Evolutionary conservation across 2,329 filamentous ascomycete genomes (phyloP), one percentile per base, ranked within the genome.

Genomic region (Hypomyces perniciosus): DNA sequence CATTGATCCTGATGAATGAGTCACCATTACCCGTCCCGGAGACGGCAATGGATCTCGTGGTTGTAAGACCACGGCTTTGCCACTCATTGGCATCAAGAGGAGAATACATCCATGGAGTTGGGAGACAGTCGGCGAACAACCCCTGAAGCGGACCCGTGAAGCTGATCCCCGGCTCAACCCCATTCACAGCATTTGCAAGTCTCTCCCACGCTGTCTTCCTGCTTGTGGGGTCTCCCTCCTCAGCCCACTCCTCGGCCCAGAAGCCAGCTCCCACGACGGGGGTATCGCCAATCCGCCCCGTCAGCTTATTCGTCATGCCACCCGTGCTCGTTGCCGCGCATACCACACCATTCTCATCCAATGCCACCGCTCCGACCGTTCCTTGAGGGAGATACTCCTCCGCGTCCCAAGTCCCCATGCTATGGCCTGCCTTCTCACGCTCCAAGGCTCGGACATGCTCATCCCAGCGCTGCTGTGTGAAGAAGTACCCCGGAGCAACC

Each of bases 1-100:
- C 90, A 10, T 76, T 79, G 2, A 82, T 72, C 4, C 89, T 83
- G 12, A 95, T 75, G 65, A 95, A 96, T 0, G 87, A 89, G 68
- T 96, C 90, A 1, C 91, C 90, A 59, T 96, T 95, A 0, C 90
- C 91, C 0, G 90, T 92, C 1, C 88, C 87, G 0, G 87, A 92
- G 8, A 89, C 72, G 0, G 77, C 88, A 6, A 78, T 62, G 0
- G 75, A 73, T n/a, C 66, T 57, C 3, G 57, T 65, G 29, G 34
- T 31, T 5, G 47, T 50, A 13, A 44, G 48, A 6, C 28, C 39
- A 40, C 33, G 35, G 10, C 28, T 52, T 28, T 28, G 42, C 42
- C 30, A 27, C 31, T 28, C n/a, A 12, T 6, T 12, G 6, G 47
- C 29, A 3, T 37, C n/a, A 2, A 62, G 28, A 3, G 72, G 73